Percentiles rank a stretch among this genome's conserved stretches.
phyloP scores from a whole-genome alignment of 768 basidiomycete species.

The Leccinum barrowsii region DNA sequence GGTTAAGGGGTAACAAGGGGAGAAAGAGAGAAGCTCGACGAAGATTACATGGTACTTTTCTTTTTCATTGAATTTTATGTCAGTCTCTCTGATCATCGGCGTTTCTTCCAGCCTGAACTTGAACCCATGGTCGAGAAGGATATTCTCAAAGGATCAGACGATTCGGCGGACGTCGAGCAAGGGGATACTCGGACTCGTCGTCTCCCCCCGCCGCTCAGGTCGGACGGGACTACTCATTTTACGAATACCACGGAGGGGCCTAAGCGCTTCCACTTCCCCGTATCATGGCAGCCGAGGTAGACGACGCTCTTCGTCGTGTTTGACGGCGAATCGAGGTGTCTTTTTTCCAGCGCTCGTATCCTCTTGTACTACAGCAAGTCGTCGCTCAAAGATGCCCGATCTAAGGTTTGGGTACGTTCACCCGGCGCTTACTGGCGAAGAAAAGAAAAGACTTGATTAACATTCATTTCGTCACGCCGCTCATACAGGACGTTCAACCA shows the following conservation, averaged over 20 bases:
- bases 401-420: constrained; percentile 21
- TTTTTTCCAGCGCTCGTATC: constrained; percentile 21
- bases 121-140: constrained; percentile 75
- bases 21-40: constrained; percentile 92
- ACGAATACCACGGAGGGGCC: constrained; percentile 24
- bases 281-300: constrained; percentile 21
- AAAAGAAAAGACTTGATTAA: not conserved
- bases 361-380: constrained; percentile 15
- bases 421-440: not conserved
- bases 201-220: not conserved
- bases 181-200: not conserved
- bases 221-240: constrained; percentile 8
- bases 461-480: not conserved
- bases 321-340: constrained; percentile 18
- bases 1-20: too few species aligned
- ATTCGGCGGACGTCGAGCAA: constrained; percentile 83
- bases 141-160: constrained; percentile 86
- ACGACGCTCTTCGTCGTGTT: constrained; percentile 22
- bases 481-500: constrained; percentile 17
- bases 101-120: constrained; percentile 58
- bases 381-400: constrained; percentile 6
- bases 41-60: constrained; percentile 77
- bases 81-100: not conserved
- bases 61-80: not conserved
- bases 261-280: constrained; percentile 16